Conservation (phyloP, 2,329 filamentous ascomycete species). For the Trichophyton benhamiae region DNA sequence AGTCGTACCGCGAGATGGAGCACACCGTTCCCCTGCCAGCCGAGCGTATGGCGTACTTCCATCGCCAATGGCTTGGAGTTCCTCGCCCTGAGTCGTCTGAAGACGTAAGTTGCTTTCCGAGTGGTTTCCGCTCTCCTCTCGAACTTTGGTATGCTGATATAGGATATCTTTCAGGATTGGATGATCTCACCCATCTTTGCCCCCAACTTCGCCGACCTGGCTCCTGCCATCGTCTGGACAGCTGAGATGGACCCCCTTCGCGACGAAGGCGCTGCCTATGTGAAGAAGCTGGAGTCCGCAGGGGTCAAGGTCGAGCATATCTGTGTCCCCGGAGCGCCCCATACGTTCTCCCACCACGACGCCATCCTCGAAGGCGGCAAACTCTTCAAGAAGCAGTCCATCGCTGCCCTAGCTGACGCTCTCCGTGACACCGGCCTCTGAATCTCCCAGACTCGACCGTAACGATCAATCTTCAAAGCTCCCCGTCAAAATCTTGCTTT, state of each 20-base stretch:
- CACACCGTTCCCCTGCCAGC: slow-evolving; percentile 25
- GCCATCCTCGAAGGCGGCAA: slow-evolving; percentile 22
- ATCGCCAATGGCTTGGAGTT: slow-evolving; percentile 27
- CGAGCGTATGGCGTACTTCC: slow-evolving; percentile 30
- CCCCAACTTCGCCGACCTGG: slow-evolving; percentile 24
- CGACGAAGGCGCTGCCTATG: slow-evolving; percentile 32
- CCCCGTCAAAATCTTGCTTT: not conserved
- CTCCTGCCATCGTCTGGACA: slow-evolving; percentile 29
- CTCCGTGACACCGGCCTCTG: slow-evolving; percentile 8
- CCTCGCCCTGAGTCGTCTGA: slow-evolving; percentile 25
- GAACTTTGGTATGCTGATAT: not conserved
- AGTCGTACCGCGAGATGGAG: slow-evolving; percentile 31
- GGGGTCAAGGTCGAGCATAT: slow-evolving; percentile 24
- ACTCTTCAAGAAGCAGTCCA: slow-evolving; percentile 20
- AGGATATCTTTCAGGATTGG: slow-evolving; percentile 24
- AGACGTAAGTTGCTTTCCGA: slow-evolving; percentile 20
- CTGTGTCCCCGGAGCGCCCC: slow-evolving; percentile 24
- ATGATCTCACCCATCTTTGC: slow-evolving; percentile 32
- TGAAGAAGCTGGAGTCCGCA: slow-evolving; percentile 25
- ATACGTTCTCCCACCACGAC: slow-evolving; percentile 22
- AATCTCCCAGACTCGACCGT: too few relatives aligned
- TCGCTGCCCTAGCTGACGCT: slow-evolving; percentile 20
- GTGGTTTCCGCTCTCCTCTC: not conserved
- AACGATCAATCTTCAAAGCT: too few relatives aligned
- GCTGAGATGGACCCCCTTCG: slow-evolving; percentile 33